phyloP scores from a whole-genome alignment of 768 basidiomycete genomes.

The Inosperma sp. region DNA sequence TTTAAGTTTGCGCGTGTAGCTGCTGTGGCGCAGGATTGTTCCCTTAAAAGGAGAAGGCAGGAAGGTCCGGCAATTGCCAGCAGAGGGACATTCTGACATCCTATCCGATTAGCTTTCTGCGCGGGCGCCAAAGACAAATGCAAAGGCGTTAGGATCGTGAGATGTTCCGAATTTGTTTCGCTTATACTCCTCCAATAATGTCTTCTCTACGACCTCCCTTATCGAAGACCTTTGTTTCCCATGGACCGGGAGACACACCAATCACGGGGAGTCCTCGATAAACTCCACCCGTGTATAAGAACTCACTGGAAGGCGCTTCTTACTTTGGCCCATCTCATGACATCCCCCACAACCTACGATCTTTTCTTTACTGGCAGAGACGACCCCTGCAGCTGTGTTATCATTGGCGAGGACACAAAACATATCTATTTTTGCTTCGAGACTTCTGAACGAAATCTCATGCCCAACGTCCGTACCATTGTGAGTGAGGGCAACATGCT shows the following conservation, averaged over 20 bases:
- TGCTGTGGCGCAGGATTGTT: too few species aligned
- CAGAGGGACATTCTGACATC: neutral
- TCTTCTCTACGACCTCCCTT: constrained; percentile 47
- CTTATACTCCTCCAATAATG: neutral
- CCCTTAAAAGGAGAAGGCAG: too few species aligned
- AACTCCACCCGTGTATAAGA: constrained; percentile 40
- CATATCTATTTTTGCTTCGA: constrained; percentile 65
- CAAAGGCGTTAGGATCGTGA: neutral
- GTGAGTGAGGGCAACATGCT: constrained; percentile 31
- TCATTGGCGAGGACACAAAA: constrained; percentile 61
- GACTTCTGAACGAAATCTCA: constrained; percentile 45
- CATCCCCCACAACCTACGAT: constrained; percentile 43
- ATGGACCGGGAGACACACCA: constrained; percentile 44
- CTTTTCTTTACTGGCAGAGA: constrained; percentile 68
- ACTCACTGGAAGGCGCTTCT: constrained; percentile 29
- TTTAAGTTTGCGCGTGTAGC: too few species aligned
- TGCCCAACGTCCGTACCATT: constrained; percentile 44
- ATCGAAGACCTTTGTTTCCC: constrained; percentile 43
- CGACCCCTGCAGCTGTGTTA: constrained; percentile 61
- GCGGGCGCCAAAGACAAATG: neutral
- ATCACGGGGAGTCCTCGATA: constrained; percentile 44
- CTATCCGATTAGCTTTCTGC: neutral
- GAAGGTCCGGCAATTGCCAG: neutral
- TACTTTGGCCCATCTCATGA: constrained; percentile 31
- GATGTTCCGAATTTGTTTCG: neutral